phyloP scores from a whole-genome alignment of 106 monocot species.

The Dioscorea dumetorum region DNA sequence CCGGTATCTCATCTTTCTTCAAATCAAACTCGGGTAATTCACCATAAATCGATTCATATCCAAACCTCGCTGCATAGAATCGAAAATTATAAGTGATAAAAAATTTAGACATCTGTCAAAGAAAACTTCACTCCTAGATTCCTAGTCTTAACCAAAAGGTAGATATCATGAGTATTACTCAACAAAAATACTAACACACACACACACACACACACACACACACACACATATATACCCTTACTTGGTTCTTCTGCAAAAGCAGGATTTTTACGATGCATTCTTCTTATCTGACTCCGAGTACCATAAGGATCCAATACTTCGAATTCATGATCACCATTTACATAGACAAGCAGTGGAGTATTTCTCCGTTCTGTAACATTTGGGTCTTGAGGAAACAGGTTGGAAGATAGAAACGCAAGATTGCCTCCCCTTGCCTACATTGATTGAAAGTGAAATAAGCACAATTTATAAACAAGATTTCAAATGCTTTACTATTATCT shows the following conservation, averaged over 20 bases:
- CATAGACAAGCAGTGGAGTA: constrained; percentile 39
- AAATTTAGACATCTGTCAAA: neutral
- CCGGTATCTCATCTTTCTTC: constrained; percentile 19
- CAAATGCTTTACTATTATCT: too few species aligned
- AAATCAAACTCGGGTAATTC: constrained; percentile 44
- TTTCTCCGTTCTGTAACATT: constrained; percentile 17
- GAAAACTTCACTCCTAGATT: neutral
- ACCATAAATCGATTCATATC: constrained; percentile 87
- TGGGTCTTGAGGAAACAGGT: constrained; percentile 9
- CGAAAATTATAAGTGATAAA: neutral
- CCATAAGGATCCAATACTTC: constrained; percentile 70
- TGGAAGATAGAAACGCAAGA: constrained; percentile 49
- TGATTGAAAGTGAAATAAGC: too few species aligned
- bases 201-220: too few species aligned
- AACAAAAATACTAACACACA: too few species aligned
- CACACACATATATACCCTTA: neutral
- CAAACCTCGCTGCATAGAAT: constrained; percentile 30
- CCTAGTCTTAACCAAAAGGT: neutral
- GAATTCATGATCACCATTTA: constrained; percentile 71
- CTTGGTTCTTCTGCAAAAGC: constrained; percentile 42
- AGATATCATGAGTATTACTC: neutral
- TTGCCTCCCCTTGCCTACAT: constrained; percentile 72
- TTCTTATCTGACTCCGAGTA: constrained; percentile 16
- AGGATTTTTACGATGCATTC: constrained; percentile 14
- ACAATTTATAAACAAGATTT: too few species aligned